These are phyloP conservation scores for Bruguiera hainesii DNA, from an alignment of 441 rosid genomes.

Conservation along the genomic window DNA sequence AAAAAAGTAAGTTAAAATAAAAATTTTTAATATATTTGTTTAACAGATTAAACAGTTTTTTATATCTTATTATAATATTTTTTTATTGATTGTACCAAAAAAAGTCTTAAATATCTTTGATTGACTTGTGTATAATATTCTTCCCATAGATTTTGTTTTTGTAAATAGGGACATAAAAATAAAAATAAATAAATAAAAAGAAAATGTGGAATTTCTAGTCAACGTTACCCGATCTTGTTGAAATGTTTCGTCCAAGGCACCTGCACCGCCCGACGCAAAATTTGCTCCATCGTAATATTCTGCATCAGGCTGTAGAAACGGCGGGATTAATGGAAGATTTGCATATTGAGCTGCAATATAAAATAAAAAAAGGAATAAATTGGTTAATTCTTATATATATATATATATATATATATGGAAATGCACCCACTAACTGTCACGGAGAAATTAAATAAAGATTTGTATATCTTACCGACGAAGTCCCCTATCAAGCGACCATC, in stretches of 20 bases:
- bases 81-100: too few species aligned
- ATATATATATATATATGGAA: too few species aligned
- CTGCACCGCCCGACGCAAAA: constrained; percentile 81
- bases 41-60: too few species aligned
- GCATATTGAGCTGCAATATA: constrained; percentile 45
- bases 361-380: not conserved
- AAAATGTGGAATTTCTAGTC: not conserved
- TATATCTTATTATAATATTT: too few species aligned
- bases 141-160: not conserved
- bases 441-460: constrained; percentile 1
- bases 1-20: too few species aligned
- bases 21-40: too few species aligned
- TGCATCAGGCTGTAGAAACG: constrained; percentile 53
- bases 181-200: not conserved
- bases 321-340: constrained; percentile 46
- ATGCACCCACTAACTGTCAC: constrained; percentile 9
- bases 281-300: constrained; percentile 44
- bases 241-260: constrained; percentile 66
- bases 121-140: not conserved
- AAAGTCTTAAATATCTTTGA: not conserved
- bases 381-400: not conserved
- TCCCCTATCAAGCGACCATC: constrained; percentile 65
- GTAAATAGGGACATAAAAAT: too few species aligned
- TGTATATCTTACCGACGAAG: constrained; percentile 43
- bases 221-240: constrained; percentile 41